Conservation (phyloP, 768 basidiomycete species). For the Termitomyces sp. region DNA sequence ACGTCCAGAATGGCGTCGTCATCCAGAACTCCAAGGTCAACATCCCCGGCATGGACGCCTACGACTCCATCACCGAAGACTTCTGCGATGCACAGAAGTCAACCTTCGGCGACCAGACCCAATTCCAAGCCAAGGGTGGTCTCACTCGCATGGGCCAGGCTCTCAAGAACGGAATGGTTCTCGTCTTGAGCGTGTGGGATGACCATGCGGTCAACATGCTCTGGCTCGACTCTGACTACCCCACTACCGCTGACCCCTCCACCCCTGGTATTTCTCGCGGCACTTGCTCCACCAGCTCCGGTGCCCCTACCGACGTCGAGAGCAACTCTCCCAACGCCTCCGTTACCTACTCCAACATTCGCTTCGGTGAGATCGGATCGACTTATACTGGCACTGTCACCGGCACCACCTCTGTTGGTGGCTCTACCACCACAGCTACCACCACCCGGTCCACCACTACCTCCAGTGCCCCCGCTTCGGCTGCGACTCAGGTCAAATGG, state of each 20-base stretch:
- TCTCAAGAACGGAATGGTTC: conserved; percentile 39
- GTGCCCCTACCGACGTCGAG: conserved; percentile 34
- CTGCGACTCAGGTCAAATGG: conserved; percentile 2
- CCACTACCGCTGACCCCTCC: conserved; percentile 19
- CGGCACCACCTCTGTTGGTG: conserved; percentile 3
- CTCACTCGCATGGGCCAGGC: conserved; percentile 33
- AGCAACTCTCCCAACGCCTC: conserved; percentile 15
- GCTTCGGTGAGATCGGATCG: conserved; percentile 9
- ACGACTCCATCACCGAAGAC: conserved; percentile 6
- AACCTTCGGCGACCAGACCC: conserved; percentile 42
- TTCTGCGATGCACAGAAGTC: conserved; percentile 32
- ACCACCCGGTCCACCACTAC: background rate
- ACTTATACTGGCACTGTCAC: conserved; percentile 5
- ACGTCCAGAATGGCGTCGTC: conserved; percentile 4
- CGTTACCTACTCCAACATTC: conserved; percentile 38
- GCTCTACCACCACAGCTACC: background rate
- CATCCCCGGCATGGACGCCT: conserved; percentile 41
- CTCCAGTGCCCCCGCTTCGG: background rate
- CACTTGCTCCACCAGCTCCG: conserved; percentile 36
- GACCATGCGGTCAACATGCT: conserved; percentile 33
- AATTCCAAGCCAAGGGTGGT: conserved; percentile 40
- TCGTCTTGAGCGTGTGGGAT: conserved; percentile 41
- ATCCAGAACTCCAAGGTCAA: conserved; percentile 13
- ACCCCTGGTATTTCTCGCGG: conserved; percentile 28
- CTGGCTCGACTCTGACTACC: conserved; percentile 29